Percentiles rank a stretch among this genome's conserved stretches.
Conservation (phyloP, 1,284 basidiomycete genomes). For the Afroboletus lepidellus region DNA sequence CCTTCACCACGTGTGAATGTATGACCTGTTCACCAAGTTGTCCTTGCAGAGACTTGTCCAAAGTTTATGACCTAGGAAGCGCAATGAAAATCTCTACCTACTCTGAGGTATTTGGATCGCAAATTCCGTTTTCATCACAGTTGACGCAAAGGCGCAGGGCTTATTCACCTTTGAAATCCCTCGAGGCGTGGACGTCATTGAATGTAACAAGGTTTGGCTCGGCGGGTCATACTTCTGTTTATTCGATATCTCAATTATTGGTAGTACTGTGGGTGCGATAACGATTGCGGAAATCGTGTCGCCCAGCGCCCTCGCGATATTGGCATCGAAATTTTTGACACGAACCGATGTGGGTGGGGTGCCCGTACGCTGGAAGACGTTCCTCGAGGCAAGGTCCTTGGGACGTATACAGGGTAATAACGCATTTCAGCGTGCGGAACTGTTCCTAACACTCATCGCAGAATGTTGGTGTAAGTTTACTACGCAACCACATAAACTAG, state of each 20-base stretch:
- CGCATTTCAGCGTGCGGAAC: neutral
- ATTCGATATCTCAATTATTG: neutral
- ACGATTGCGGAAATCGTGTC: slow-evolving; percentile 50
- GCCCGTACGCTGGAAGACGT: slow-evolving; percentile 41
- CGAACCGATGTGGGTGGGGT: slow-evolving; percentile 53
- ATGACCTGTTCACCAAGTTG: slow-evolving; percentile 30
- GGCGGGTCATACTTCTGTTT: neutral
- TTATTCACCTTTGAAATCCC: slow-evolving; percentile 47
- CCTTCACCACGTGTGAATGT: slow-evolving; percentile 36
- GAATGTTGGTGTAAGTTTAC: slow-evolving; percentile 27
- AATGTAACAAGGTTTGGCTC: slow-evolving; percentile 54
- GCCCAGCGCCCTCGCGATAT: slow-evolving; percentile 48
- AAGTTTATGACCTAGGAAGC: slow-evolving; percentile 18
- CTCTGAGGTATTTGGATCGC: slow-evolving; percentile 32
- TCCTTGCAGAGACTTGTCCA: slow-evolving; percentile 33
- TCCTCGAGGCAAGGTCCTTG: slow-evolving; percentile 53
- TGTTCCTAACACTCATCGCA: slow-evolving; percentile 9
- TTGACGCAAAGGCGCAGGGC: slow-evolving; percentile 38
- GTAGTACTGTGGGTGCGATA: slow-evolving; percentile 47
- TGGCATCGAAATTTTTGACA: slow-evolving; percentile 57
- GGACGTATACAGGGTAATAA: slow-evolving; percentile 61
- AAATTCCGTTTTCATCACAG: neutral
- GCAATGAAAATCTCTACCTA: slow-evolving; percentile 41
- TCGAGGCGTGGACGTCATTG: slow-evolving; percentile 49
- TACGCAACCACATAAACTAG: neutral